A percentile compares a stretch with the other conserved stretches of the same genome.
phyloP scores from a whole-genome alignment of 2,329 filamentous ascomycete species.

The Trichoderma sp. region DNA sequence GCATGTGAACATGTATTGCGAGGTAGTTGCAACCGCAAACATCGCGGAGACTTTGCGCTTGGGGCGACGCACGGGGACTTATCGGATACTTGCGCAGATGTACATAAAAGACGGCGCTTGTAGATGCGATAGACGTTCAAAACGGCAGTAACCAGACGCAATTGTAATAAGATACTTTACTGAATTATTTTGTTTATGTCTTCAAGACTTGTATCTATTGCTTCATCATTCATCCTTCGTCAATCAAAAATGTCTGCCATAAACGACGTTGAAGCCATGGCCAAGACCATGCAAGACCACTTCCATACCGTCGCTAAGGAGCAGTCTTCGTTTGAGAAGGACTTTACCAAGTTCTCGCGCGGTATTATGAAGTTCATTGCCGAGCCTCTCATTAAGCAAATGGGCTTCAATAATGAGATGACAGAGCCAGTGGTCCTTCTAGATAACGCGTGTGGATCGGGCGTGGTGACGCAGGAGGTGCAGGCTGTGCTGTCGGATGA shows the following conservation, averaged over 20 bases:
- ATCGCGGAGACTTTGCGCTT: neutral
- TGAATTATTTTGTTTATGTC: neutral
- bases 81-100: constrained; percentile 29
- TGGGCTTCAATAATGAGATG: constrained; percentile 24
- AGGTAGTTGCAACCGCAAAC: neutral
- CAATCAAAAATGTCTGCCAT: neutral
- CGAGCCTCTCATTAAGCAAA: constrained; percentile 26
- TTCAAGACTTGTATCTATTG: neutral
- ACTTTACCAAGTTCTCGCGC: constrained; percentile 19
- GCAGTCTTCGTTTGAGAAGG: constrained; percentile 6
- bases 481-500: constrained; percentile 38
- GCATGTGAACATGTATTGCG: no score
- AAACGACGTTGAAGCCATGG: neutral
- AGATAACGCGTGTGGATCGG: constrained; percentile 54
- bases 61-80: constrained; percentile 19
- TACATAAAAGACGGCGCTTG: neutral
- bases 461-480: constrained; percentile 46
- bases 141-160: neutral
- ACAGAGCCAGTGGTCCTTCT: constrained; percentile 40
- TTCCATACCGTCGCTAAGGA: constrained; percentile 8
- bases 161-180: neutral
- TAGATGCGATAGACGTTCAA: neutral
- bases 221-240: neutral
- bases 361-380: constrained; percentile 24
- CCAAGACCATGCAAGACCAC: constrained; percentile 16